Evolutionary conservation across 371 early-diverging fungal species (phyloP).

Genomic region (Conidiobolus incongruus): DNA sequence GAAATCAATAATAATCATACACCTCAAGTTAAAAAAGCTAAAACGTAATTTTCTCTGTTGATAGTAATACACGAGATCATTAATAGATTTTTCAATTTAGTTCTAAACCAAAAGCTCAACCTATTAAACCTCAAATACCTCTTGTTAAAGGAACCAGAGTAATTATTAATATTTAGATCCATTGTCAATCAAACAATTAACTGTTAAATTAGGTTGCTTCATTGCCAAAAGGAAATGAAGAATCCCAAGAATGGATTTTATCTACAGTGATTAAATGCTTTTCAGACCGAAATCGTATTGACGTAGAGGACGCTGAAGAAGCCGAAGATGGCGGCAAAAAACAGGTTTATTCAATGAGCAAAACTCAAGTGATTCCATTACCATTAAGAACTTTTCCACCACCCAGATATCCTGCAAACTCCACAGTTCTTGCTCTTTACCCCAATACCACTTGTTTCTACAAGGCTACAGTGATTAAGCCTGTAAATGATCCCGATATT

Average conservation of each 20-base stretch:
- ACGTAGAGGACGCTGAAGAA: constrained; percentile 52
- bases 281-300: constrained; percentile 36
- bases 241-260: constrained; percentile 44
- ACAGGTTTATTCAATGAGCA: constrained; percentile 16
- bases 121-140: no score
- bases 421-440: constrained; percentile 58
- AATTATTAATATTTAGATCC: no score
- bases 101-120: no score
- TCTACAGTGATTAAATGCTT: constrained; percentile 35
- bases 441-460: constrained; percentile 75
- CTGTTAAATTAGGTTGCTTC: no score
- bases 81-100: no score
- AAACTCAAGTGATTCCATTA: constrained; percentile 35
- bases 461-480: constrained; percentile 37
- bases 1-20: no score
- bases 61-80: no score
- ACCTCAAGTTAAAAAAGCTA: no score
- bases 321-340: constrained; percentile 20
- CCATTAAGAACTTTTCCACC: constrained; percentile 17
- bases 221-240: no score
- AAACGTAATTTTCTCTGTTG: no score
- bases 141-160: no score
- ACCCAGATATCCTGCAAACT: constrained; percentile 29
- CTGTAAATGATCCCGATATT: constrained; percentile 6
- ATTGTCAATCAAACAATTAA: no score